These are phyloP conservation scores for Lodderomyces theae DNA, from an alignment of 1,139 yeast genomes.

Conservation along the genomic window DNA sequence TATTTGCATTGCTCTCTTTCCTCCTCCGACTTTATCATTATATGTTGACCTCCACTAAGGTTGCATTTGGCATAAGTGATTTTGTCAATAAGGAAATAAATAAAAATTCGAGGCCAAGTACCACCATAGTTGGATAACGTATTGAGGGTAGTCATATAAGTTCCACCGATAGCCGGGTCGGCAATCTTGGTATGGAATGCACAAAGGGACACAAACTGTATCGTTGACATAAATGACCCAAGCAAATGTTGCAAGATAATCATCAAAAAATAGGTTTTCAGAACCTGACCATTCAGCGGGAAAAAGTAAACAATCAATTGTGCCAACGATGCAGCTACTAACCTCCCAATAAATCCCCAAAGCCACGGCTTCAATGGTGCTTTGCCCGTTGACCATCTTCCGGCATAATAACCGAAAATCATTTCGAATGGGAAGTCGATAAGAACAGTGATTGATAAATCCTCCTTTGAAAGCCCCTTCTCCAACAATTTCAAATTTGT, in stretches of 20 bases:
- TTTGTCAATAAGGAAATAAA: conserved; percentile 74
- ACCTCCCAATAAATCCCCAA: conserved; percentile 81
- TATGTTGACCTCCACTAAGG: conserved; percentile 6
- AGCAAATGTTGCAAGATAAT: conserved; percentile 80
- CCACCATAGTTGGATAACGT: conserved; percentile 94
- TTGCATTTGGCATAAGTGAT: conserved; percentile 65
- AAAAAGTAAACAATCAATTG: conserved; percentile 70
- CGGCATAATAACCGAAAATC: conserved; percentile 92
- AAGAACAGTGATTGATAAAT: conserved; percentile 84
- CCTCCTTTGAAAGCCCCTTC: conserved; percentile 90
- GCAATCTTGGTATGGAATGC: conserved; percentile 96
- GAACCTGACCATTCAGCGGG: conserved; percentile 56
- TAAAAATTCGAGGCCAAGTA: conserved; percentile 89
- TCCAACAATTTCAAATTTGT: conserved; percentile 91
- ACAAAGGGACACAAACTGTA: conserved; percentile 90
- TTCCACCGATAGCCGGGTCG: conserved; percentile 94
- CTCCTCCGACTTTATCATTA: conserved; percentile 23
- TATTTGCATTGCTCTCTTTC: conserved; percentile 49
- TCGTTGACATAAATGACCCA: conserved; percentile 89
- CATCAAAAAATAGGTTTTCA: conserved; percentile 52
- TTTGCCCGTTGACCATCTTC: conserved; percentile 84
- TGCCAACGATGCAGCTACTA: conserved; percentile 72
- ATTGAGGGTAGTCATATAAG: conserved; percentile 94
- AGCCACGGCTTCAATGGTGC: conserved; percentile 84
- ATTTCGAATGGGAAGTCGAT: conserved; percentile 97